Evolutionary conservation across 352 stramenopile species (phyloP).

Genomic region (Phytopythium kandeliae): DNA sequence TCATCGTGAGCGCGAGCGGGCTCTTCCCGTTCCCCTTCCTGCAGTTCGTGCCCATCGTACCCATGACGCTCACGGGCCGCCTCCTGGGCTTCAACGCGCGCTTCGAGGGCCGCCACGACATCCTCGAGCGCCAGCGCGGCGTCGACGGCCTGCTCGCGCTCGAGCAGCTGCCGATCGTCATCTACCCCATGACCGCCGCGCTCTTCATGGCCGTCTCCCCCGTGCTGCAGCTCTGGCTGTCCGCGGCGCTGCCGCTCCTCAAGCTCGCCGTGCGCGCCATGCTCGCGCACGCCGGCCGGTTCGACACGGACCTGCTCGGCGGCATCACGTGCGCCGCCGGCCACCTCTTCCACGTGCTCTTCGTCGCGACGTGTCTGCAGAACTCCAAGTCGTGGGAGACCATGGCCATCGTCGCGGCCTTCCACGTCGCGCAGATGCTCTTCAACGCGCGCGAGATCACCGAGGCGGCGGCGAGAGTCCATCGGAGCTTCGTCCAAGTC

Average conservation of each 20-base stretch:
- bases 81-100: conserved; percentile 7
- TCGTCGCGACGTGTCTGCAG: conserved; percentile 33
- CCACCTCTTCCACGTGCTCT: conserved; percentile 41
- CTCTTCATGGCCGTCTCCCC: conserved; percentile 24
- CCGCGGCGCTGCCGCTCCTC: conserved; percentile 24
- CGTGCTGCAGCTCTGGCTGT: conserved; percentile 21
- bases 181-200: conserved; percentile 29
- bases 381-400: conserved; percentile 30
- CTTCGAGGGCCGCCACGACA: conserved; percentile 9
- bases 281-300: conserved; percentile 16
- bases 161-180: conserved; percentile 18
- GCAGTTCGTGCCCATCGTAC: conserved; percentile 11
- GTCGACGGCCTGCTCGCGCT: conserved; percentile 17
- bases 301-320: conserved; percentile 21
- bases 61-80: conserved; percentile 11
- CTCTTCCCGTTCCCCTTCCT: conserved; percentile 30
- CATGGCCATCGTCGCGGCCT: conserved; percentile 15
- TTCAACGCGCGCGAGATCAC: conserved; percentile 19
- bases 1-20: conserved; percentile 8
- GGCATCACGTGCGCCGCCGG: conserved; percentile 22
- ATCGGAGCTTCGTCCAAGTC: conserved; percentile 6
- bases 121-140: conserved; percentile 13
- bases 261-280: conserved; percentile 16
- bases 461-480: conserved; percentile 4
- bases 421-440: conserved; percentile 25